Evolutionary conservation across 345 rosid genomes (phyloP).

Genomic region (Citrus unshiu): DNA sequence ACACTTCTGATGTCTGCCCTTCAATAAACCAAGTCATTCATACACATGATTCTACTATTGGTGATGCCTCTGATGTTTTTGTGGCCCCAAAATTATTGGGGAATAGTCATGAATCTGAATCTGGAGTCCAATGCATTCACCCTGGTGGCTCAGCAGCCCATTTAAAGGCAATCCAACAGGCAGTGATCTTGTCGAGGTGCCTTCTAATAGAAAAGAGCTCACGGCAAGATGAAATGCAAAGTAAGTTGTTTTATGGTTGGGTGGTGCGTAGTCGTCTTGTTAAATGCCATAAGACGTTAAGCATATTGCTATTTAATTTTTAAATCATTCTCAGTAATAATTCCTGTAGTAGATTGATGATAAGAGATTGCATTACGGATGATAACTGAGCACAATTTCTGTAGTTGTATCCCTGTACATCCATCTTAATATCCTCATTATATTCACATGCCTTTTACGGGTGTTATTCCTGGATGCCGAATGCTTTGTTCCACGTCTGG

Average conservation of each 20-base stretch:
- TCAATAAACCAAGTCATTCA: conserved; percentile 31
- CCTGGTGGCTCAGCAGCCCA: conserved; percentile 18
- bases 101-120: conserved; percentile 32
- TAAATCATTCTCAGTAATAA: background rate
- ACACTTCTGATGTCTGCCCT: conserved; percentile 19
- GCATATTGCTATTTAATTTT: no score
- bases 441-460: background rate
- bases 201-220: conserved; percentile 75
- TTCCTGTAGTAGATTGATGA: background rate
- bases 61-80: conserved; percentile 63
- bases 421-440: background rate
- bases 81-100: conserved; percentile 64
- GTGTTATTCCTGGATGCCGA: background rate
- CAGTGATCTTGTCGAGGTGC: conserved; percentile 74
- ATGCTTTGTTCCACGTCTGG: background rate
- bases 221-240: conserved; percentile 83
- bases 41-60: conserved; percentile 27
- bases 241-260: conserved; percentile 59
- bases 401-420: background rate
- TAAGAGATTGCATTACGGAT: background rate
- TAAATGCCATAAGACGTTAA: rapidly evolving
- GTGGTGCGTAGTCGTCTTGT: background rate
- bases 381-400: background rate
- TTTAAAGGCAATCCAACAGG: conserved; percentile 68
- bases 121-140: conserved; percentile 11